Evolutionary conservation across 164 flowering plant genomes (phyloP), one percentile per base, ranked within the genome.

Genomic region (Berberis vulgaris): DNA sequence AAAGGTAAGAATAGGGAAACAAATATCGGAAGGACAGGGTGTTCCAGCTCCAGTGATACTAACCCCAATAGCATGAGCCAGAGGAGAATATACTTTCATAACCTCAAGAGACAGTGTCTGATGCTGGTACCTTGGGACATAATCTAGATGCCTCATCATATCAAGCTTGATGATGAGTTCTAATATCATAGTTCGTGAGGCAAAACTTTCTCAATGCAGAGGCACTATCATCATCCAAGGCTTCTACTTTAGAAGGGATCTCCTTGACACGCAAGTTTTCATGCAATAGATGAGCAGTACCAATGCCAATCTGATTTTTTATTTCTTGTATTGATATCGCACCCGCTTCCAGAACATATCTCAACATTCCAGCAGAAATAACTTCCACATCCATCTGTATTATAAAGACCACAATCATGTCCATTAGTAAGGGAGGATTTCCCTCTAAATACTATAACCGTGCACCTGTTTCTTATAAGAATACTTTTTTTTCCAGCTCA

Each of bases 331-430:
- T 69, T 50, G 87, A 69, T 42, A 87, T 65, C 0, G 69, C 84
- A 71, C 89, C 83, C 3, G 79, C 84, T 67, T 84, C 94, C 53
- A 88, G 57, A 60, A 79, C 83, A 70, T 84, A 82, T 52, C 84
- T 75, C 74, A 90, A 71, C 70, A 90, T 73, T 59, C 86, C 83
- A 43, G 95, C 95, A 2, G 96, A 87, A 65, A 90, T 94, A 69
- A 87, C 93, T 74, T 90, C 97, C 13, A 88, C 97, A 76, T 90
- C 97, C 97, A 90, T 88, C 90, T 92, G 82, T 78, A 73, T 67
- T 53, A 66, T 10, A 5, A 2, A 7, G 12, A 52, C 3, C 4
- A 26, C 1, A 52, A 52, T 1, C 1, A 52, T 52, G 54, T 4
- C n/a, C n/a, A 52, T 2, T 3, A 52, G 3, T 50, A 26, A 26